Conservation (phyloP, 2,329 filamentous ascomycete species). For the Dactylellina parvicollis region DNA sequence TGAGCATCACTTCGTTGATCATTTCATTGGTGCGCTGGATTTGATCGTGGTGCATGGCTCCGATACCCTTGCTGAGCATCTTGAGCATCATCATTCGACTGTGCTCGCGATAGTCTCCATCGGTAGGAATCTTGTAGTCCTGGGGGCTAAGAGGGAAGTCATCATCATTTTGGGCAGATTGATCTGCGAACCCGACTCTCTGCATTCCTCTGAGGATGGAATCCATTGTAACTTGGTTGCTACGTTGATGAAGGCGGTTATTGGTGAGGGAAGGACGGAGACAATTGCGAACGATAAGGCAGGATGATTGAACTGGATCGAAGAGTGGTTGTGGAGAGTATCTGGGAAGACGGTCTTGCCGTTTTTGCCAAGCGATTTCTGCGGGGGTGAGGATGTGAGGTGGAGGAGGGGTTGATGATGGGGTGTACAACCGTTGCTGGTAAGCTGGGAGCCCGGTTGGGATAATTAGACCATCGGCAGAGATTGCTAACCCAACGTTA, state of each 20-base stretch:
- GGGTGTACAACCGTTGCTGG: conserved; percentile 15
- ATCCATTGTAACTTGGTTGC: conserved; percentile 14
- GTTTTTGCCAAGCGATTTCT: conserved; percentile 11
- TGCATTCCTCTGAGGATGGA: conserved; percentile 9
- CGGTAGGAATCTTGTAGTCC: conserved; percentile 26
- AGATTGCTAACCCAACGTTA: background rate
- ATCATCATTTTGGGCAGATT: background rate
- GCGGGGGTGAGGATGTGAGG: background rate
- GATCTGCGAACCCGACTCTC: background rate
- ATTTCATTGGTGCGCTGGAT: conserved; percentile 44
- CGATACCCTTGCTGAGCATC: conserved; percentile 33
- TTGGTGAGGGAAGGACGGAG: background rate
- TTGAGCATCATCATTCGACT: conserved; percentile 33
- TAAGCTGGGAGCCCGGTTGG: background rate
- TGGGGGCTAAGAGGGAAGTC: background rate
- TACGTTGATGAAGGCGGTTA: background rate
- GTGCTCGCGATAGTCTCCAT: conserved; percentile 28
- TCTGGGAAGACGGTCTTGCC: background rate
- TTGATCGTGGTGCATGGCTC: conserved; percentile 25
- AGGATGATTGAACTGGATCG: conserved; percentile 18
- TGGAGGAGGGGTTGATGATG: conserved; percentile 34
- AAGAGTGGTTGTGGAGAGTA: background rate
- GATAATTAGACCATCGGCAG: background rate
- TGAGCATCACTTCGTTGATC: conserved; percentile 42
- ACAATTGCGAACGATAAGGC: background rate